A percentile compares a stretch with the other conserved stretches of the same genome.
Conservation (phyloP, 179 eudicot species). For the Gypsophila paniculata region DNA sequence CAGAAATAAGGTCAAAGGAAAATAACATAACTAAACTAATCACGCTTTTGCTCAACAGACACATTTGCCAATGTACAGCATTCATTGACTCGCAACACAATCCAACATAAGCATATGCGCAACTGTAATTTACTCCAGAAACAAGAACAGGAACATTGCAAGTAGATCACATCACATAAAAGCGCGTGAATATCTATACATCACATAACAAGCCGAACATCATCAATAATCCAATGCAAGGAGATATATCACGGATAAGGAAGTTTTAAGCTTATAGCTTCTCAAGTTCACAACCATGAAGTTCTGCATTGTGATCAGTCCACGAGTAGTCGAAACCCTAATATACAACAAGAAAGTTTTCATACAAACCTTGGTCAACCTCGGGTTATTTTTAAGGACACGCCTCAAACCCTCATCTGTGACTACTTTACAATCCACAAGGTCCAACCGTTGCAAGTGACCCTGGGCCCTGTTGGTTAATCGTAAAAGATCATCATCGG, state of each 20-base stretch:
- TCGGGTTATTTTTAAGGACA: slow-evolving; percentile 52
- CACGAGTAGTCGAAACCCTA: no score
- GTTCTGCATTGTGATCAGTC: not conserved
- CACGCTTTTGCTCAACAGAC: not conserved
- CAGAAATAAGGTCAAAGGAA: no score
- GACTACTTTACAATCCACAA: slow-evolving; percentile 58
- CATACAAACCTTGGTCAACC: slow-evolving; percentile 54
- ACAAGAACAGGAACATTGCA: not conserved
- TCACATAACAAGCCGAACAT: not conserved
- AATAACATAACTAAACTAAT: no score
- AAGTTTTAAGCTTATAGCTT: not conserved
- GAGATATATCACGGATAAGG: not conserved
- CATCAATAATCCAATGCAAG: not conserved
- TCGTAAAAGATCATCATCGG: slow-evolving; percentile 59
- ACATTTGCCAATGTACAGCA: not conserved
- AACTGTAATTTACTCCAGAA: not conserved
- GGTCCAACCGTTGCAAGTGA: slow-evolving; percentile 58
- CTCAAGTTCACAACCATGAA: not conserved
- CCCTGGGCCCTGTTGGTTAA: slow-evolving; percentile 73
- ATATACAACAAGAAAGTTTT: not conserved
- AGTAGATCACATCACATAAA: not conserved
- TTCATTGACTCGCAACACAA: not conserved
- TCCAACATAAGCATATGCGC: not conserved
- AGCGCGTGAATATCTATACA: not conserved
- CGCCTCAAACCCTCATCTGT: slow-evolving; percentile 68